Evolutionary conservation across 768 basidiomycete genomes (phyloP).

Genomic region (Termitomyces sp.): DNA sequence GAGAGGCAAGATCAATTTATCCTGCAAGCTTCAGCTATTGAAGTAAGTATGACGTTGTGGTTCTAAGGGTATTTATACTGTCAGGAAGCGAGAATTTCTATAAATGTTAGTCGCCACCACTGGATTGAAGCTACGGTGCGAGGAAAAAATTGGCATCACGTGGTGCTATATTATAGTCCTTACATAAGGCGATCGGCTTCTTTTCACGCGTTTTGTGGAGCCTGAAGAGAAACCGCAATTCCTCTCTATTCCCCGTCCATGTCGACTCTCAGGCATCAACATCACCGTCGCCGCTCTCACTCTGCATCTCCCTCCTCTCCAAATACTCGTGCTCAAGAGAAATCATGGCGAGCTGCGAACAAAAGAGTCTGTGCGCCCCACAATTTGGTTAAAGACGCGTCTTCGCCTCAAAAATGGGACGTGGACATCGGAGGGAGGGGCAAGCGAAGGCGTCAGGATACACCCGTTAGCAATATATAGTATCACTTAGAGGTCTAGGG

Average conservation of each 20-base stretch:
- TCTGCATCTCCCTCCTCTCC: constrained; percentile 41
- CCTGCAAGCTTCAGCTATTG: no score
- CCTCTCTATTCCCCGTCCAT: constrained; percentile 9
- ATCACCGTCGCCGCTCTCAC: constrained; percentile 50
- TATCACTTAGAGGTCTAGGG: background rate
- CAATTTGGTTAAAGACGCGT: constrained; percentile 23
- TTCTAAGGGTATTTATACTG: no score
- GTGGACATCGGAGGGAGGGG: constrained; percentile 50
- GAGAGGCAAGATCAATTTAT: no score
- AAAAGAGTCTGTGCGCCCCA: constrained; percentile 49
- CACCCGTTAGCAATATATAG: constrained; percentile 33
- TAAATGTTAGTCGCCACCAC: no score
- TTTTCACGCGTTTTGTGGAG: constrained; percentile 2
- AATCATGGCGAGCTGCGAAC: constrained; percentile 36
- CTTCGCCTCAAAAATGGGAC: constrained; percentile 44
- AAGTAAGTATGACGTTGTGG: no score
- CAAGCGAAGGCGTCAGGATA: constrained; percentile 49
- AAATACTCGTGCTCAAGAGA: constrained; percentile 29
- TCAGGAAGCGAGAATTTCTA: no score
- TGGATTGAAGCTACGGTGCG: no score
- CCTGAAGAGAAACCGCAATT: background rate
- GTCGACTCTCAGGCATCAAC: constrained; percentile 30
- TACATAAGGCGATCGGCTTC: constrained; percentile 6
- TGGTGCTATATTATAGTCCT: background rate
- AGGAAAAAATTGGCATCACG: constrained; percentile 6